A percentile compares a stretch with the other conserved stretches of the same genome.
Conservation (phyloP, 129 eudicot genomes). For the Helianthus tuberosus region DNA sequence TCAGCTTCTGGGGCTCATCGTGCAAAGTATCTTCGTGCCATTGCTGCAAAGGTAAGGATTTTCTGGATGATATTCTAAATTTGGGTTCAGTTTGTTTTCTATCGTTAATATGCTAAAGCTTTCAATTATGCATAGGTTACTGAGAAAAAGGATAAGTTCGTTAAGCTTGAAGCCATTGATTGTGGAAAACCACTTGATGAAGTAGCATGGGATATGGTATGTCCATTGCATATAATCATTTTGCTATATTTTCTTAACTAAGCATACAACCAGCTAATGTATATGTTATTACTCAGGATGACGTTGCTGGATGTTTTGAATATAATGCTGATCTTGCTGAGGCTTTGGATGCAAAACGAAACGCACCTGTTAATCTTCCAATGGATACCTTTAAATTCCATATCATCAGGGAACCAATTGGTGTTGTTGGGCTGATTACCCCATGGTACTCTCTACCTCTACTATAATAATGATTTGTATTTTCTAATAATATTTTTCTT, state of each 20-base stretch:
- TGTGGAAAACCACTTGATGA: constrained; percentile 92
- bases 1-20: constrained; percentile 92
- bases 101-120: constrained; percentile 5
- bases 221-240: constrained; percentile 17
- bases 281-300: constrained; percentile 63
- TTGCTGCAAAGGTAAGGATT: constrained; percentile 80
- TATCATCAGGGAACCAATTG: constrained; percentile 80
- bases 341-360: constrained; percentile 81
- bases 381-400: constrained; percentile 86
- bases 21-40: constrained; percentile 93
- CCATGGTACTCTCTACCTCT: constrained; percentile 65
- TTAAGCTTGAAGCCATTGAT: constrained; percentile 83
- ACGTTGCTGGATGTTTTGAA: constrained; percentile 94
- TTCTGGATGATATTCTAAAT: not conserved
- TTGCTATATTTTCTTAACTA: not conserved
- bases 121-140: constrained; percentile 49
- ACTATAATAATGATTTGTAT: not conserved
- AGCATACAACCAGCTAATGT: constrained; percentile 18
- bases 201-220: constrained; percentile 96
- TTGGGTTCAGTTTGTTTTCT: constrained; percentile 1
- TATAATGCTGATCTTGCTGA: constrained; percentile 96
- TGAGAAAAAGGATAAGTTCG: constrained; percentile 65
- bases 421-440: constrained; percentile 93
- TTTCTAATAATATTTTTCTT: not conserved
- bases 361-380: constrained; percentile 74